Percentiles rank a stretch among this genome's conserved stretches.
phyloP scores from a whole-genome alignment of 192 early-diverging fungal genomes.

The Rhizophagus clarus region DNA sequence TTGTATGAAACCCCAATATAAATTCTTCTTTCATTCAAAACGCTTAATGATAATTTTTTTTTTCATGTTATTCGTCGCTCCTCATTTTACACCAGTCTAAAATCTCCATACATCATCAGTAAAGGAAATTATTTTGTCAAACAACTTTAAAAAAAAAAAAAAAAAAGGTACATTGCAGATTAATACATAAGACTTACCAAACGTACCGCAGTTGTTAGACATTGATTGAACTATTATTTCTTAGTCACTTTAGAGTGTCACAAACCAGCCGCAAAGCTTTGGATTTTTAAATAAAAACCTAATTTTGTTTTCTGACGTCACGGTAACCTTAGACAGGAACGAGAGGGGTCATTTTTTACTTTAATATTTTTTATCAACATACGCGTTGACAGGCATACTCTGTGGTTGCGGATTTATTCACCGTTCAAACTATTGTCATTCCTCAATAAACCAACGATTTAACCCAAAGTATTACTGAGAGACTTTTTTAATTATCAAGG shows the following conservation, averaged over 20 bases:
- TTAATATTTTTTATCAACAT: background rate
- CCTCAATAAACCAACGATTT: background rate
- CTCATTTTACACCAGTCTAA: background rate
- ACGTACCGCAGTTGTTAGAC: background rate
- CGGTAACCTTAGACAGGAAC: slow-evolving; percentile 13
- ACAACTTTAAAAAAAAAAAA: background rate
- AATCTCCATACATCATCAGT: background rate
- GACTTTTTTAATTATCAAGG: background rate
- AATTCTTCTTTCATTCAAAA: background rate
- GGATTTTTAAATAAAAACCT: background rate
- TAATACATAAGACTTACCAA: background rate
- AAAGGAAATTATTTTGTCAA: background rate
- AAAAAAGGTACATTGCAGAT: background rate
- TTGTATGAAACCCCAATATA: slow-evolving; percentile 9
- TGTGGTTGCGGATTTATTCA: slow-evolving; percentile 20
- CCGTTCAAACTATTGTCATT: slow-evolving; percentile 21
- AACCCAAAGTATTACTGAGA: background rate
- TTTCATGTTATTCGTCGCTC: slow-evolving; percentile 13
- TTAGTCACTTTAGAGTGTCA: background rate
- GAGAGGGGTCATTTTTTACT: slow-evolving; percentile 6
- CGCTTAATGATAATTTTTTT: background rate
- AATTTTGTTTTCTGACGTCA: slow-evolving; percentile 22
- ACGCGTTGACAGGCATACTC: slow-evolving; percentile 7
- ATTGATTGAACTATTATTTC: background rate
- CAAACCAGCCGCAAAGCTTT: background rate